Evolutionary conservation across 495 filamentous ascomycete genomes (phyloP), one percentile per base, ranked within the genome.

Genomic region (Margaritispora aquatica): DNA sequence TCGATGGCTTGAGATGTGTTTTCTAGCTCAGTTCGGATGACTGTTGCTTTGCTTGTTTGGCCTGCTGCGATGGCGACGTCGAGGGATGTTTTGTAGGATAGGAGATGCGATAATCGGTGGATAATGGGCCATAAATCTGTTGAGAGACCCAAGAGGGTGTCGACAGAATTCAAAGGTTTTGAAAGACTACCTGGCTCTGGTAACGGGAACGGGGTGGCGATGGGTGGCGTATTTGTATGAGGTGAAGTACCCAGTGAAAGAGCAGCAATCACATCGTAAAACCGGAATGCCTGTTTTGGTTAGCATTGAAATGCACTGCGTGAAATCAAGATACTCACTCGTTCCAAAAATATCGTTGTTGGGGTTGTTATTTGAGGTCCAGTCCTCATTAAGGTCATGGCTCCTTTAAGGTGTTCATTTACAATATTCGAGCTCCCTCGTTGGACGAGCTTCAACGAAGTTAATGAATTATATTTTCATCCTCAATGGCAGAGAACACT

Each of bases 211-310:
- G 62, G 62, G 7, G 29, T 26, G 0, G 65, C 27, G 23, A 46
- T 63, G 19, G 65, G 58, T 29, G 80, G 80, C 13, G 80, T 77
- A 1, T 71, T 74, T 10, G 77, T 79, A 50, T 83, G 72, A 2
- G 83, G 81, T 8, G 81, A 68, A 8, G 80, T 80, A 57, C 81
- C 82, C 44, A 84, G 75, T n/a, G 83, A 86, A 46, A 86, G 70
- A 7, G 83, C 83, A 9, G 81, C 75, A 20, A 84, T 83, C 17
- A 86, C 83, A 64, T 86, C 83, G 69, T 85, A 86, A 62, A 84
- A 86, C 5, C 81, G 76, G 57, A 86, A 86, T 2, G 81, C 81
- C 80, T 84, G 44, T 4, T 9, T 23, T 2, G 20, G 3, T 50
- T 24, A 50, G 47, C 13, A 50, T 5, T 24, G 3, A 8, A 5